A percentile compares a stretch with the other conserved stretches of the same genome.
Conservation (phyloP, 2,329 filamentous ascomycete genomes). For the Aspergillus intermedius region DNA sequence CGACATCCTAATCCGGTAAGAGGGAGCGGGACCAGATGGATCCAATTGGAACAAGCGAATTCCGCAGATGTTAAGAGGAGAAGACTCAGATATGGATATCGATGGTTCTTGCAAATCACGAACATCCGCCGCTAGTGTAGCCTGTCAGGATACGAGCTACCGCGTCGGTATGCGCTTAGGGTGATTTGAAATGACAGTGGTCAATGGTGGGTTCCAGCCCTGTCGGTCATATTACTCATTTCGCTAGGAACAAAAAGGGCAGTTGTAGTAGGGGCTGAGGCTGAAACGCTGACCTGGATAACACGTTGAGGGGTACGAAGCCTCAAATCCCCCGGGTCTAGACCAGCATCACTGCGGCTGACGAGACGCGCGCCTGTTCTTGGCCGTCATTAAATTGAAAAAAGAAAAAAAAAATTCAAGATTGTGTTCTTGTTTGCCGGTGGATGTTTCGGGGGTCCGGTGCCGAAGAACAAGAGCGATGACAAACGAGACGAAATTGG, state of each 20-base stretch:
- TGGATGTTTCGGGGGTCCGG: background rate
- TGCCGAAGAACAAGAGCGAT: background rate
- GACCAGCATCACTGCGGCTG: background rate
- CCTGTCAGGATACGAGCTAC: background rate
- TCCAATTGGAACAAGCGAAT: background rate
- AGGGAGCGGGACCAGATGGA: background rate
- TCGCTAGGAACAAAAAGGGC: background rate
- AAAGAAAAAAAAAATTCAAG: background rate
- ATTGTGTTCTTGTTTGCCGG: background rate
- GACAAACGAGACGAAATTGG: conserved; percentile 5
- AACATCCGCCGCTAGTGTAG: background rate
- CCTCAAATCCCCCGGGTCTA: background rate
- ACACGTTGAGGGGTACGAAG: background rate
- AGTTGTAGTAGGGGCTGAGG: background rate
- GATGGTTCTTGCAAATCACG: background rate
- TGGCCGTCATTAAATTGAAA: conserved; percentile 3
- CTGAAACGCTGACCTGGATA: background rate
- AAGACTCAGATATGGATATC: background rate
- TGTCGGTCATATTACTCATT: background rate
- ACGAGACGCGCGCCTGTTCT: background rate
- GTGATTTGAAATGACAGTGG: background rate
- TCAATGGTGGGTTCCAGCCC: background rate
- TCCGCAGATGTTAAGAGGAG: background rate
- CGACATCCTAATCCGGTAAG: background rate
- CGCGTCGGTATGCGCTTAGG: background rate